Base-by-base conservation (phyloP, 345 rosid genomes). In the Conringia planisiliqua region DNA sequence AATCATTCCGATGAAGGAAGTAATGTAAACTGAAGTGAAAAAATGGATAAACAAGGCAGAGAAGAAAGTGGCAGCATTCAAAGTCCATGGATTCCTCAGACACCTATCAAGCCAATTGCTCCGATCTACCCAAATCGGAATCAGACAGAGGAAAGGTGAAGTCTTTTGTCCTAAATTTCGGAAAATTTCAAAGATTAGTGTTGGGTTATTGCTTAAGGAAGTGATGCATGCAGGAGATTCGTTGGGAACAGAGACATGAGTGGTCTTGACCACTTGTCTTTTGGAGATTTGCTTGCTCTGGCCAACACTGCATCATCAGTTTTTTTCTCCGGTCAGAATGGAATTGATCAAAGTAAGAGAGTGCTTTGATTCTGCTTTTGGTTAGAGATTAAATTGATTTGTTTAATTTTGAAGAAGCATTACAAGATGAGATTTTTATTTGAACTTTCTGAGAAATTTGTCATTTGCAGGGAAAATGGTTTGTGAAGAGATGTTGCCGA, bases 241-340 rank as follows among this genome's bases (percentile, higher is more conserved):
- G 9, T 74, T 27, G 47, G 54, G 68, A 62, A 62, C 35, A 66
- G 59, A 7, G 66, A 76, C 30, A 11, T 76, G 46, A 72, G 56
- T 5, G 50, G 14, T 42, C 74, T 65, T 44, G 73, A 70, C 20
- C 70, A 78, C 10, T 77, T 85, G 14, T 70, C 86, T 71, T 86
- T 79, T 61, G 47, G 42, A 10, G 80, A 85, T 22, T 90, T 89
- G 14, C 48, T 91, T 76, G 88, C 85, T 50, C 84, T 84, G 24
- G 88, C 88, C 5, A 82, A 86, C 70, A 82, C 81, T 29, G 88
- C 88, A 1, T 69, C 85, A 6, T 66, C 84, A 10, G 43, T 50
- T 1, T 58, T 46, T 10, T 35, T 71, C 43, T 32, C 40, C 12
- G 40, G 62, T 10, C 62, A 57, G 39, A 9, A 0, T 32, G 62